A percentile compares a stretch with the other conserved stretches of the same genome.
Evolutionary conservation across 75 land plant species (phyloP).

Genomic region (Chamaecyparis obtusa): DNA sequence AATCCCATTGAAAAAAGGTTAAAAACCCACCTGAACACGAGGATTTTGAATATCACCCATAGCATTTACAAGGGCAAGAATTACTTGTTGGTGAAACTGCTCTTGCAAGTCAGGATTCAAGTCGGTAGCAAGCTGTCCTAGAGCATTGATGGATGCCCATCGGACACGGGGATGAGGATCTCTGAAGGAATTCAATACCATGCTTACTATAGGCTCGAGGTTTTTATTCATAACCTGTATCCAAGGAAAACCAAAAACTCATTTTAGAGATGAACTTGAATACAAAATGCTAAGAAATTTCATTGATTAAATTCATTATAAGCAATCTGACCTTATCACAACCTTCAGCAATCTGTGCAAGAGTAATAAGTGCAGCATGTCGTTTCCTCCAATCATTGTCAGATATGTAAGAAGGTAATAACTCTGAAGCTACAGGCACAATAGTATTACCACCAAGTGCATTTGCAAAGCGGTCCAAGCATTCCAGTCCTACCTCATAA

Average conservation of each 20-base stretch:
- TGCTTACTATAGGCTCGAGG: conserved; percentile 28
- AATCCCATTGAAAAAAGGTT: background rate
- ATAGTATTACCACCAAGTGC: conserved; percentile 31
- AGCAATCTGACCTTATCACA: conserved; percentile 26
- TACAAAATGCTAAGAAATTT: background rate
- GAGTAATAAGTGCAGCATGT: conserved; percentile 26
- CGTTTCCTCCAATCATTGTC: conserved; percentile 34
- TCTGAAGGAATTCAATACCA: conserved; percentile 37
- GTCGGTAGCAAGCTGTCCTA: conserved; percentile 35
- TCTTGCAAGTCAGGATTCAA: conserved; percentile 29
- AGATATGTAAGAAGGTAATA: conserved; percentile 24
- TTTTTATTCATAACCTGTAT: conserved; percentile 29
- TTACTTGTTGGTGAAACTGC: conserved; percentile 27
- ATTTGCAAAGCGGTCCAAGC: conserved; percentile 29
- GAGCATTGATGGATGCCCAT: conserved; percentile 35
- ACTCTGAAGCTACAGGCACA: conserved; percentile 28
- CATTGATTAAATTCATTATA: background rate
- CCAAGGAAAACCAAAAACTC: conserved; percentile 3
- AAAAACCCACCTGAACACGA: conserved; percentile 24
- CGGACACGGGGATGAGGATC: conserved; percentile 34
- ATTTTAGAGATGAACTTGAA: conserved; percentile 10
- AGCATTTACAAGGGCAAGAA: conserved; percentile 20
- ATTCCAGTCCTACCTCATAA: conserved; percentile 33
- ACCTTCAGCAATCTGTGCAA: conserved; percentile 40
- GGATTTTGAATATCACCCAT: conserved; percentile 36